These are phyloP conservation scores for Eustoma russellianum DNA, from an alignment of 257 asterid species.

Conservation along the genomic window DNA sequence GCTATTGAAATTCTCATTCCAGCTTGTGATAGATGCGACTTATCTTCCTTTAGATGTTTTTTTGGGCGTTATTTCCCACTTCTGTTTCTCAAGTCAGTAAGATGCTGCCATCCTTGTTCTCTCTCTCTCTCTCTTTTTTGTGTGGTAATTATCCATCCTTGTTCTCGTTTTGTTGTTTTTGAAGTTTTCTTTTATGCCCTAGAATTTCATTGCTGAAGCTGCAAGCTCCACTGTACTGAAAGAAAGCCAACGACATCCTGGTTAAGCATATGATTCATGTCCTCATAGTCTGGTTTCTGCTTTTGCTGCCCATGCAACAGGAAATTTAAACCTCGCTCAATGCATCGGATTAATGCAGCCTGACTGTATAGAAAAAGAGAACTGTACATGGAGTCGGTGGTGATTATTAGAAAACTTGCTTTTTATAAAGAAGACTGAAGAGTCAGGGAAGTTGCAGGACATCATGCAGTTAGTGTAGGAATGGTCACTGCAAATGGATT, in stretches of 20 bases:
- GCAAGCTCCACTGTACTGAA: constrained; percentile 22
- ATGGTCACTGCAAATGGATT: background rate
- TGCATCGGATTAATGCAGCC: no score
- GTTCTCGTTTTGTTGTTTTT: no score
- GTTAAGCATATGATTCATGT: constrained; percentile 53
- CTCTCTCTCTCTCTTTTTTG: no score
- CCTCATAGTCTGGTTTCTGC: constrained; percentile 38
- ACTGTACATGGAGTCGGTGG: constrained; percentile 42
- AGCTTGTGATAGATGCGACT: no score
- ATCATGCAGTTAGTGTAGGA: background rate
- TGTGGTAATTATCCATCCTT: no score
- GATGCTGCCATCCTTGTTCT: no score
- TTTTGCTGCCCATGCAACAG: constrained; percentile 36
- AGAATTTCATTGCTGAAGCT: constrained; percentile 71
- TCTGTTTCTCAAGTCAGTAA: no score
- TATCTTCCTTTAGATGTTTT: no score
- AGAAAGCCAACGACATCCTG: constrained; percentile 34
- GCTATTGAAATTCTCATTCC: no score
- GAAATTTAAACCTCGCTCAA: constrained; percentile 21
- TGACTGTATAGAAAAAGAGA: constrained; percentile 9
- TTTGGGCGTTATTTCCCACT: no score
- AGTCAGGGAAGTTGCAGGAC: no score
- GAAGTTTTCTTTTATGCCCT: constrained; percentile 10
- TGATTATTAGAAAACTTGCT: constrained; percentile 34
- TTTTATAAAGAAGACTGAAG: background rate